These are phyloP conservation scores for Kluyveromyces nonfermentans DNA, from an alignment of 805 yeast species.

Conservation along the genomic window DNA sequence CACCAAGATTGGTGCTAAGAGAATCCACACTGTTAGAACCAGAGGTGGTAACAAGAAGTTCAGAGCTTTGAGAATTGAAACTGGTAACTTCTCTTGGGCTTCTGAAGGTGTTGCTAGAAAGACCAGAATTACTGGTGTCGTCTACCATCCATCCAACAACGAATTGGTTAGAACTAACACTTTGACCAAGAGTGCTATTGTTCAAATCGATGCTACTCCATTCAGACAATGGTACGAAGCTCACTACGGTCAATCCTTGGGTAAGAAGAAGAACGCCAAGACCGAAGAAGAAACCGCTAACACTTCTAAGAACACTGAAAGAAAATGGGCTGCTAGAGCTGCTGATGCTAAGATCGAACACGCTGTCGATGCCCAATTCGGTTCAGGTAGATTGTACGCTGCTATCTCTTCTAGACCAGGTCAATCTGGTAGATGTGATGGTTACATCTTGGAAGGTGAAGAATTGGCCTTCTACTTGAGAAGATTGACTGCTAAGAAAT, in stretches of 20 bases:
- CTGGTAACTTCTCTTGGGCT: conserved; percentile 99
- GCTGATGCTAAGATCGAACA: conserved; percentile 74
- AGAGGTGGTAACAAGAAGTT: conserved; percentile 99
- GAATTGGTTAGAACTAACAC: conserved; percentile 99
- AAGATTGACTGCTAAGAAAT: conserved; percentile 99
- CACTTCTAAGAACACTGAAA: conserved; percentile 72
- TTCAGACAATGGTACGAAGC: conserved; percentile 99
- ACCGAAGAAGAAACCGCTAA: conserved; percentile 50
- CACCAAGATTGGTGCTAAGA: conserved; percentile 98
- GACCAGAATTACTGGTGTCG: conserved; percentile 97
- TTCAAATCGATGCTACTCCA: conserved; percentile 99
- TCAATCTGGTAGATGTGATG: conserved; percentile 99
- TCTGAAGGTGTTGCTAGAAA: conserved; percentile 97
- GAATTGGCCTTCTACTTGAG: conserved; percentile 99
- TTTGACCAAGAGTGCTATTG: conserved; percentile 96
- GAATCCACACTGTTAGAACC: conserved; percentile 98
- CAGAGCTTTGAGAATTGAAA: conserved; percentile 99
- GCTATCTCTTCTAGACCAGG: conserved; percentile 99
- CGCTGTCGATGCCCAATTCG: conserved; percentile 92
- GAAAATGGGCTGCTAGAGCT: conserved; percentile 92
- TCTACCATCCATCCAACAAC: conserved; percentile 99
- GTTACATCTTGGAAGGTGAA: conserved; percentile 99
- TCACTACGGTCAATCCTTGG: conserved; percentile 91
- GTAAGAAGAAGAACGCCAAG: conserved; percentile 63
- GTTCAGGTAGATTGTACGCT: conserved; percentile 98